Base-by-base conservation (phyloP, 2,329 filamentous ascomycete species). In the Fusarium musae region DNA sequence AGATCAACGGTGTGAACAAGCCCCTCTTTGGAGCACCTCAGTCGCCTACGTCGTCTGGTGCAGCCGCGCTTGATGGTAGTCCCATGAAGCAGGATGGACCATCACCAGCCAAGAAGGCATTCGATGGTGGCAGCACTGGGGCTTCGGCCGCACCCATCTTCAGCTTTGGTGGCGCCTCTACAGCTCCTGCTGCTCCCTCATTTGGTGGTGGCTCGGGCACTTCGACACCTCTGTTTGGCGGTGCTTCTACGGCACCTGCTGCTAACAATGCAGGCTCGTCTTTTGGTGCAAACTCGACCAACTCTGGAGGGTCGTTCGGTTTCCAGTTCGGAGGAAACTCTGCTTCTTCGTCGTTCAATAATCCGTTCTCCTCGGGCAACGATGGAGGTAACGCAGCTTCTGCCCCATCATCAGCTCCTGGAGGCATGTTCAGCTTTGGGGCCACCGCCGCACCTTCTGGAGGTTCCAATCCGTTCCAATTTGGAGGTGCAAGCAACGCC, bases 81-180 rank as follows among this genome's bases (percentile, higher is more conserved):
- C 82, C 82, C 21, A 83, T 86, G 76, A 85, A 85, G 70, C 82
- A 87, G 64, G 82, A 85, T 63, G 80, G 78, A 10, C 77, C 80
- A 11, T 83, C 82, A 6, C 80, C 81, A 17, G 81, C 80, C 13
- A 84, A 84, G 78, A 82, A 79, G 64, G 62, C 76, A 2, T 80
- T 80, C 50, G 74, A 72, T 43, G 78, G 79, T n/a, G 77, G 66
- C 37, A 76, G 58, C 44, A 69, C 74, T 15, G 62, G 65, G 23
- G 71, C 73, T 34, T 65, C 78, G 2, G 65, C 80, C 21, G 66
- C 80, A 19, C 77, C 82, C 9, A 62, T 79, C 9, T 84, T 84
- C 76, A 81, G 76, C 64, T 84, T 84, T 60, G 79, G 79, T 26
- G 64, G 63, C 34, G 39, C 56, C 43, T 72, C 71, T 39, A 44